Percentiles rank a stretch among this genome's conserved stretches.
phyloP scores from a whole-genome alignment of 2,329 filamentous ascomycete species.

The Exophiala phaeomuriformis region DNA sequence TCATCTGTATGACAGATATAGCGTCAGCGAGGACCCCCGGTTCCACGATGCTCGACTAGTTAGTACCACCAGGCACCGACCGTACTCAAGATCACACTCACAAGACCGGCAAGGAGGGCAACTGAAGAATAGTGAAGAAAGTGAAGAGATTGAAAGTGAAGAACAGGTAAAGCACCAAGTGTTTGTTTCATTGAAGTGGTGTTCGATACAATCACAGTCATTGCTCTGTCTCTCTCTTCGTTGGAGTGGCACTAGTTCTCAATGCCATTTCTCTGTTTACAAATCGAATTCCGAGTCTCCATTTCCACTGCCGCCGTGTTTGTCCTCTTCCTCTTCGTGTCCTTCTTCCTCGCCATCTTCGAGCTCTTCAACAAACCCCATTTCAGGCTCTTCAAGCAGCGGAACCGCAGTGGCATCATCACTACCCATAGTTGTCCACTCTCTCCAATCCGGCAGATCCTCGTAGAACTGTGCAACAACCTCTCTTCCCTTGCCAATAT shows the following conservation, averaged over 20 bases:
- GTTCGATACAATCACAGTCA: background rate
- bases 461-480: background rate
- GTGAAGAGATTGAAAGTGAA: too few relatives aligned
- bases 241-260: too few relatives aligned
- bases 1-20: too few relatives aligned
- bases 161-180: too few relatives aligned
- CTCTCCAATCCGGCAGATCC: background rate
- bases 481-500: background rate
- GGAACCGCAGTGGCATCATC: background rate
- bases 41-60: too few relatives aligned
- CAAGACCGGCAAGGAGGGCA: too few relatives aligned
- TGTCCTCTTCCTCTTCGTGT: background rate
- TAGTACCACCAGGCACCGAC: too few relatives aligned
- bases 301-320: background rate
- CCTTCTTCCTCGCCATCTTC: background rate
- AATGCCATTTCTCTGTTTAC: background rate
- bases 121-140: too few relatives aligned
- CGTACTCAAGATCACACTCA: too few relatives aligned
- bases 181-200: too few relatives aligned
- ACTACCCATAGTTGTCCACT: background rate
- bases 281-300: constrained; percentile 4
- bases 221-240: background rate
- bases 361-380: background rate
- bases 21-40: too few relatives aligned
- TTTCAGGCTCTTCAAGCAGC: background rate